Base-by-base conservation (phyloP, 257 asterid species). In the Striga asiatica region DNA sequence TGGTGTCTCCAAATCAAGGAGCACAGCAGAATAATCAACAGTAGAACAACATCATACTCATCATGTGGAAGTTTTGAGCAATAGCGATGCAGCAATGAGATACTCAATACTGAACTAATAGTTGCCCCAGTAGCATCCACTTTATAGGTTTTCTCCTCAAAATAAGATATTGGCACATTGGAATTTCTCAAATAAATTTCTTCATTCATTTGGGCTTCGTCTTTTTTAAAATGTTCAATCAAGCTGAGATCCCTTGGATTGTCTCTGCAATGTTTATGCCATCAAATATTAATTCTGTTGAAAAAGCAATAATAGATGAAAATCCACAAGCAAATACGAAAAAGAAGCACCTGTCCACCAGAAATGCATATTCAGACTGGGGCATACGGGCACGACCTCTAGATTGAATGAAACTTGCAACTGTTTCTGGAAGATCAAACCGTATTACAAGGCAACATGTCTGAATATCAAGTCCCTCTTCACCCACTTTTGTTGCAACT, bases 381-480 rank as follows among this genome's bases (percentile, higher is more conserved):
- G 93, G 88, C 97, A 88, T 87, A 29, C 98, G 92, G 12, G 98
- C 97, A 49, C 97, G 97, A 3, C 98, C 98, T 69, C 94, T 78
- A 51, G 98, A 92, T 73, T 92, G 98, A 71, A 92, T 92, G 64
- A 92, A 92, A 72, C 98, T 92, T 66, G 98, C 72, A 69, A 88
- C 89, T 25, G 97, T 92, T 78, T 92, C 97, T 29, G 98, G 98
- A 70, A 92, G 94, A 79, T 92, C 98, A 71, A 87, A 88, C 49
- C 98, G 88, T 69, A 92, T 79, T n/a, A 92, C 98, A 23, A 92
- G 95, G 81, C 97, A 84, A 71, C 98, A 92, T 62, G 98, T 92
- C 76, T 92, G 98, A 60, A 92, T 92, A 76, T 92, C 97, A 66
- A 92, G 96, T 56, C 98, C 98, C 73, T 92, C 98, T 76, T 92